Percentiles rank a stretch among this genome's conserved stretches.
phyloP scores from a whole-genome alignment of 495 filamentous ascomycete species.

The Xylaria acuta region DNA sequence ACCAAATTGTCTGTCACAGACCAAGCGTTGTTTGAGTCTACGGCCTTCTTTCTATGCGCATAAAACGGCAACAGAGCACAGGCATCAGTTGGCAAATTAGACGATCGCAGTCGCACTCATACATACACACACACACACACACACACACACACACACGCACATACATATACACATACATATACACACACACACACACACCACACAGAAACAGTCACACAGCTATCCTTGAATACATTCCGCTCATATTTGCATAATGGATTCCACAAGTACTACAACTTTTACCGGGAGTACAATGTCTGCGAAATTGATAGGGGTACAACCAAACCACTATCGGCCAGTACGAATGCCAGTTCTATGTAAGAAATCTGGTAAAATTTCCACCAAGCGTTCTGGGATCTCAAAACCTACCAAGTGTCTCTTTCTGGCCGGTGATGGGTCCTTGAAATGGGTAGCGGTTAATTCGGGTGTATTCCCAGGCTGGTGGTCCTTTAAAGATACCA shows the following conservation, averaged over 20 bases:
- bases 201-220: not conserved
- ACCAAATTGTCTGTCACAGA: not conserved
- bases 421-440: not conserved
- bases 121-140: not conserved
- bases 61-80: not conserved
- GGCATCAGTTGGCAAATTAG: not conserved
- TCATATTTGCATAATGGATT: not conserved
- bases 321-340: not conserved
- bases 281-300: too few relatives aligned
- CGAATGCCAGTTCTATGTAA: not conserved
- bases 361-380: not conserved
- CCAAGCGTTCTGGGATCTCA: not conserved
- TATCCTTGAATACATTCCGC: not conserved
- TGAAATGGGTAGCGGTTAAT: conserved; percentile 9
- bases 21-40: not conserved
- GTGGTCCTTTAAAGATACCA: not conserved
- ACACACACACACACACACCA: not conserved
- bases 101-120: not conserved
- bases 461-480: not conserved
- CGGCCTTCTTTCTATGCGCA: not conserved
- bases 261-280: not conserved
- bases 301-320: not conserved
- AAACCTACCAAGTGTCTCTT: conserved; percentile 2
- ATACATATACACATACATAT: too few relatives aligned
- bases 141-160: not conserved